Conservation (phyloP, 306 rosid species). For the Quercus cerris region DNA sequence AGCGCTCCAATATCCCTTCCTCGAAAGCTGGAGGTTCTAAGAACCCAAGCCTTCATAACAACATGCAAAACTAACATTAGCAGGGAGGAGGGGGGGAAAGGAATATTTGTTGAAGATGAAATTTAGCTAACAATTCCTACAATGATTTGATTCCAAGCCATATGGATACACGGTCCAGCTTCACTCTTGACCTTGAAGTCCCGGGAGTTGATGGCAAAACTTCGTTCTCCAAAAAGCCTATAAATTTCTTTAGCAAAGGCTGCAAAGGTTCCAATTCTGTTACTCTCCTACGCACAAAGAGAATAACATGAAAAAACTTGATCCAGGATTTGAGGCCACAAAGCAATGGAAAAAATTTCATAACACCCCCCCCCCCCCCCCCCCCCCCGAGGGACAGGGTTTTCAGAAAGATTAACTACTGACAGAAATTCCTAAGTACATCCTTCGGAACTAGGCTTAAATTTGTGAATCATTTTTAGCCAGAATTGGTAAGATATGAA, state of each 20-base stretch:
- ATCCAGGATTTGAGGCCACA: background rate
- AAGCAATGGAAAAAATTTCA: background rate
- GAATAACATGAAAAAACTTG: background rate
- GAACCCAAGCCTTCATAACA: conserved; percentile 76
- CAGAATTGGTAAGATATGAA: background rate
- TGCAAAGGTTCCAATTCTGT: conserved; percentile 88
- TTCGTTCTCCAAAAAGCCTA: conserved; percentile 70
- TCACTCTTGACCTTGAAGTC: conserved; percentile 56
- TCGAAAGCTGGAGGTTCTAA: conserved; percentile 92
- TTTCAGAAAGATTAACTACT: background rate
- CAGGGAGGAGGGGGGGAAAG: background rate
- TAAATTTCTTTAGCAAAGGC: conserved; percentile 80
- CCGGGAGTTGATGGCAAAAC: conserved; percentile 54
- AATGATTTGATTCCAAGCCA: conserved; percentile 93
- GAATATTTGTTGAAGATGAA: conserved; percentile 2
- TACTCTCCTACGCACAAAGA: conserved; percentile 54
- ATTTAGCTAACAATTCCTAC: conserved; percentile 55
- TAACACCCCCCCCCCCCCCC: background rate
- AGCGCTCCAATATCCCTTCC: conserved; percentile 94
- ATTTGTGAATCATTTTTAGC: background rate
- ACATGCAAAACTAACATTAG: conserved; percentile 19
- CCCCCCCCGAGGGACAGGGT: background rate
- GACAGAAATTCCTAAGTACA: background rate
- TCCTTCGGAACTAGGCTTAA: background rate
- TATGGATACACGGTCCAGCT: conserved; percentile 68